A percentile compares a stretch with the other conserved stretches of the same genome.
Evolutionary conservation across 345 rosid species (phyloP).

Genomic region (Eutrema heterophyllum): DNA sequence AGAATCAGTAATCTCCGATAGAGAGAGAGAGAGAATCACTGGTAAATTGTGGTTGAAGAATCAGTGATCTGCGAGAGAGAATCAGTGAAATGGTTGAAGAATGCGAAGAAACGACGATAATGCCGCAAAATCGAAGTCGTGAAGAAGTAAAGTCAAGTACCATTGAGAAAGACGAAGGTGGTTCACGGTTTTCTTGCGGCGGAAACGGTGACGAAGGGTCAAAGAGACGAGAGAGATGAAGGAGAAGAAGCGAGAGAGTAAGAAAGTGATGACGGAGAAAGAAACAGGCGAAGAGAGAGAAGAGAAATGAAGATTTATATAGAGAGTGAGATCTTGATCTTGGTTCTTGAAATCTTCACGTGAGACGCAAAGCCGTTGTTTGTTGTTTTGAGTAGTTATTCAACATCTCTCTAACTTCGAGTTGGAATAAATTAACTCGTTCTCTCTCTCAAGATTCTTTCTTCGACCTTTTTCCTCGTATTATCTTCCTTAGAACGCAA

Average conservation of each 20-base stretch:
- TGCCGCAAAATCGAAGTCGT: neutral
- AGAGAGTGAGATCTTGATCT: neutral
- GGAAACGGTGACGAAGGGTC: slow-evolving; percentile 13
- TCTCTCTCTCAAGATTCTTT: neutral
- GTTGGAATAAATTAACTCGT: neutral
- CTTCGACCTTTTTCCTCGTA: neutral
- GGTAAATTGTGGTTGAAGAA: neutral
- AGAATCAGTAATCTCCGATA: slow-evolving; percentile 1
- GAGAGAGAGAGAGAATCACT: neutral
- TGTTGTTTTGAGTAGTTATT: neutral
- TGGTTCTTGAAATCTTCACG: slow-evolving; percentile 7
- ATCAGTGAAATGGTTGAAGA: neutral
- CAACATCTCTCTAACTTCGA: neutral
- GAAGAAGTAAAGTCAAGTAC: slow-evolving; percentile 2
- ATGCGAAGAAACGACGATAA: slow-evolving; percentile 5
- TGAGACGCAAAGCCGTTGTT: slow-evolving; percentile 6
- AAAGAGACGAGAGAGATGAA: neutral
- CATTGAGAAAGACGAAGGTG: slow-evolving; percentile 18
- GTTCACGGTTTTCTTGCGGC: slow-evolving; percentile 23
- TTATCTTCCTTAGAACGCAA: slow-evolving; percentile 1
- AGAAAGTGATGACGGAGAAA: neutral
- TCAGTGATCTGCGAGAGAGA: neutral
- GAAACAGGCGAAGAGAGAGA: neutral
- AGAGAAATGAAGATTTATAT: neutral
- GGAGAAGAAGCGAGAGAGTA: neutral